Evolutionary conservation across 2,329 filamentous ascomycete species (phyloP), one percentile per base, ranked within the genome.

Genomic region (Didymella lethalis): DNA sequence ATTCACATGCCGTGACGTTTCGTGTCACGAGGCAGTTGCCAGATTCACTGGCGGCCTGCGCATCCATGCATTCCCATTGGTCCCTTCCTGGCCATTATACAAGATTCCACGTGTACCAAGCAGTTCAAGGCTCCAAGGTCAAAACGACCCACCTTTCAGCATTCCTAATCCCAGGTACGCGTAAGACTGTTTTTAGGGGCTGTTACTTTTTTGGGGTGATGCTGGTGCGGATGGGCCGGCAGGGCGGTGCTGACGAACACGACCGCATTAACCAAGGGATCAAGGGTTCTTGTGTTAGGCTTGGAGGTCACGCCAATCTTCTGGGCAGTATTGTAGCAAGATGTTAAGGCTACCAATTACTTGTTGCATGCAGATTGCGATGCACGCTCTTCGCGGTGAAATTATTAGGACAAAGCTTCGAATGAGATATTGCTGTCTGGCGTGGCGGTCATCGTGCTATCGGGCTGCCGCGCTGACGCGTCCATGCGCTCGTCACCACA

Each of bases 91-190:
- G 7, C 1, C 12, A 26, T 29, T 38, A 36, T 34, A 48, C 26
- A 6, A 10, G 31, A 43, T 16, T 7, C 45, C 55, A 53, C 49
- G 38, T 53, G 55, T 44, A 41, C 49, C 49, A 53, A 53, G 55
- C 41, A 58, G 31, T 45, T 14, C 38, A 40, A 25, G 47, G 31
- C 12, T 23, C 48, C 44, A 53, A 38, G 48, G 28, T 38, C 4
- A 11, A 3, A 20, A 6, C 25, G 41, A 23, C 54, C 54, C 54
- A 52, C 36, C 51, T 25, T 25, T 48, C 7, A 36, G 40, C 50
- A 49, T 59, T 51, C 56, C 20, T 47, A 44, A 40, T 47, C 46
- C 32, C 34, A 50, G 50, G 50, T 54, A 59, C 56, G 46, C 56
- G 56, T 59, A 40, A 58, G 48, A 26, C 29, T 16, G 29, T 18